Conservation (phyloP, 306 rosid species). For the Cicer bijugum region DNA sequence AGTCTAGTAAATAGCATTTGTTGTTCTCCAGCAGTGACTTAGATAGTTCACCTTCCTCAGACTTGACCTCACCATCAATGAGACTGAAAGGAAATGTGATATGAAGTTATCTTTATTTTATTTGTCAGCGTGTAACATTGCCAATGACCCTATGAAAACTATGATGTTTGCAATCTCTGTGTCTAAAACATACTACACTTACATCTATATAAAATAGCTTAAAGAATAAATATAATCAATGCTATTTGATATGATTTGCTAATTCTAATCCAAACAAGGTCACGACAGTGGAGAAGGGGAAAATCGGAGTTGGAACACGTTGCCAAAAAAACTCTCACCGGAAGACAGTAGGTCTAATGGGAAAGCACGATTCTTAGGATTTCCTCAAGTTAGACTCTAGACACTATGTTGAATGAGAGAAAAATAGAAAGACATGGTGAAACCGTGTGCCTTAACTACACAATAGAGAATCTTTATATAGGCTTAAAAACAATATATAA, state of each 20-base stretch:
- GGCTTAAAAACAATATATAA: no score
- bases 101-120: slow-evolving; percentile 38
- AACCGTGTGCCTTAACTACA: no score
- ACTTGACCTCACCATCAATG: slow-evolving; percentile 67
- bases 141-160: neutral
- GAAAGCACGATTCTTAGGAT: no score
- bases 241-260: neutral
- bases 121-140: slow-evolving; percentile 6
- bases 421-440: no score
- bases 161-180: neutral
- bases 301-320: no score
- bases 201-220: neutral
- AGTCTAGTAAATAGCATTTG: slow-evolving; percentile 84
- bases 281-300: no score
- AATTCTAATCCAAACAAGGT: neutral
- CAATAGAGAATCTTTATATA: no score
- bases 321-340: no score
- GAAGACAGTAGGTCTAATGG: no score
- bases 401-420: no score
- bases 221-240: neutral
- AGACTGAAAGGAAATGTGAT: slow-evolving; percentile 61
- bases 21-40: slow-evolving; percentile 88
- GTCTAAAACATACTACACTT: neutral
- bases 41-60: slow-evolving; percentile 75
- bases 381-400: no score